Percentiles rank a stretch among this genome's conserved stretches.
Conservation (phyloP, 495 filamentous ascomycete species). For the Emericellopsis terricola region DNA sequence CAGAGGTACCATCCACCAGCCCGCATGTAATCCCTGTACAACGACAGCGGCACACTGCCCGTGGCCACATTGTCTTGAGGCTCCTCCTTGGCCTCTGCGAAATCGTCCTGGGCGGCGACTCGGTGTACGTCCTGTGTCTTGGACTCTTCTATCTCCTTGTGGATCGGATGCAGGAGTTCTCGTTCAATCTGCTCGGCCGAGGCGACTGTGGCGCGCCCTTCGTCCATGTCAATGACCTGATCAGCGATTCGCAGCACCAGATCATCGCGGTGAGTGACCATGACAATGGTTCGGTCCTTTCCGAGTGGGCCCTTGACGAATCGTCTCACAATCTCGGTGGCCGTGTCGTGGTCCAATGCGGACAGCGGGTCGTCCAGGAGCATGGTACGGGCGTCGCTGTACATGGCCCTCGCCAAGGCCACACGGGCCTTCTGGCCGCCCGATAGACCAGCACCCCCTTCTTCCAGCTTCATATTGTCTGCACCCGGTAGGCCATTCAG, state of each 20-base stretch:
- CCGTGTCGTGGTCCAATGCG: conserved; percentile 79
- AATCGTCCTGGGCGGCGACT: conserved; percentile 19
- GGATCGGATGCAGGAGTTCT: conserved; percentile 5
- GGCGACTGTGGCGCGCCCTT: conserved; percentile 15
- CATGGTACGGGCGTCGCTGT: conserved; percentile 79
- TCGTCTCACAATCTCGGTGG: conserved; percentile 49
- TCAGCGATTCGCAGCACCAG: conserved; percentile 46
- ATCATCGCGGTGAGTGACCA: conserved; percentile 66
- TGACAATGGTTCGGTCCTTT: conserved; percentile 40
- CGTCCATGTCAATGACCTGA: conserved; percentile 46
- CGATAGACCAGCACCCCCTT: conserved; percentile 88
- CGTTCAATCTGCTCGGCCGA: conserved; percentile 9
- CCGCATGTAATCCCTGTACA: conserved; percentile 73
- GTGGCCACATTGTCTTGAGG: conserved; percentile 56
- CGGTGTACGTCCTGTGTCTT: conserved; percentile 15
- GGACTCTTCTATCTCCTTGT: conserved; percentile 10
- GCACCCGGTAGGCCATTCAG: conserved; percentile 80
- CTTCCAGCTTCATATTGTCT: conserved; percentile 86
- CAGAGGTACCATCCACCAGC: conserved; percentile 27
- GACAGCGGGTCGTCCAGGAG: conserved; percentile 91
- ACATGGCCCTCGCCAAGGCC: conserved; percentile 82
- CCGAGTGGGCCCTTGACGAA: conserved; percentile 47
- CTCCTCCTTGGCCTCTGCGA: conserved; percentile 12
- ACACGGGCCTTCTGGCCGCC: conserved; percentile 91
- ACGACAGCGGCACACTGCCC: conserved; percentile 51